Base-by-base conservation (phyloP, 2,329 filamentous ascomycete species). In the Tolypocladium album region DNA sequence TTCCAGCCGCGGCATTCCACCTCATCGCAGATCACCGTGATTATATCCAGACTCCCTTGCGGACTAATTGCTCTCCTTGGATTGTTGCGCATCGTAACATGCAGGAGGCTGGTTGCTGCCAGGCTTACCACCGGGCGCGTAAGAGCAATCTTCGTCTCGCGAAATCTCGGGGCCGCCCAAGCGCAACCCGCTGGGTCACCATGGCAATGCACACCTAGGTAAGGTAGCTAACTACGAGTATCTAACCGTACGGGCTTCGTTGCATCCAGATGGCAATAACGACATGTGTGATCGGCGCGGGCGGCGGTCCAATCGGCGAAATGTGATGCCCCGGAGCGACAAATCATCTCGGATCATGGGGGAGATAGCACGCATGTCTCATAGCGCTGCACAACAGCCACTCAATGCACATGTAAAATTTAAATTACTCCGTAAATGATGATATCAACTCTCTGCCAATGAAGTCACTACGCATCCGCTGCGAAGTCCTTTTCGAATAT, bases 401-500 rank as follows among this genome's bases (percentile, higher is more conserved):
- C 15, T 15, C 27, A 38, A 38, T 38, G 7, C 34, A 36, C 34
- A 36, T 36, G 34, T 36, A 13, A 38, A 38, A n/a, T n/a, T n/a
- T n/a, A n/a, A n/a, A n/a, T n/a, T n/a, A n/a, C n/a, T n/a, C n/a
- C n/a, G 36, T 38, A 13, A 13, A 13, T 38, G 36, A 38, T 13
- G 12, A 12, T 22, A 45, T 45, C 43, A 24, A 15, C 43, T 15
- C n/a, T 11, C 31, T 13, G 1, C 15, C 47, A 17, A n/a, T 17
- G 17, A 11, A 6, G 12, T 31, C 17, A n/a, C 27, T 36, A n/a
- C 15, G 13, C 47, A 11, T 31, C 5, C 34, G 17, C 13, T 34
- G 53, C 38, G 39, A 64, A 43, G 34, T 58, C 56, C 61, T 72
- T 72, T 42, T 70, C 68, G 39, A 72, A 70, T 1, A 70, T 58